Conservation (phyloP, 2,329 filamentous ascomycete genomes). For the Bisporella sp. region DNA sequence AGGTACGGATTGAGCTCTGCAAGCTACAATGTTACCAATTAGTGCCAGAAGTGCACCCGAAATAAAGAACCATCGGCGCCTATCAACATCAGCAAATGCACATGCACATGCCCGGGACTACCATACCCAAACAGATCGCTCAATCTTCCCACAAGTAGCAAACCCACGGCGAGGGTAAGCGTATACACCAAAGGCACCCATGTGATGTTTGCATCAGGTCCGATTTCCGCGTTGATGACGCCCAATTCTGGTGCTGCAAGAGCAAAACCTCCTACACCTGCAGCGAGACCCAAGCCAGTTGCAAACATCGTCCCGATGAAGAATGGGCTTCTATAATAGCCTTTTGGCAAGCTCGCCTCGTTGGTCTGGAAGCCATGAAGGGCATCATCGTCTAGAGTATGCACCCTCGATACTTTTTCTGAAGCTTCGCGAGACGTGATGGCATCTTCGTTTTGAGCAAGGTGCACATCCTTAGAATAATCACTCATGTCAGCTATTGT, state of each 20-base stretch:
- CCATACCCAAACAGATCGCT: constrained; percentile 24
- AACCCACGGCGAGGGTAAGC: constrained; percentile 31
- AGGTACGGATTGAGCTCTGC: constrained; percentile 23
- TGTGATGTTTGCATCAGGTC: constrained; percentile 9
- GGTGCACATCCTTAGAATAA: too few species aligned
- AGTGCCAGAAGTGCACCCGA: constrained; percentile 25
- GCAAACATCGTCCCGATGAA: neutral
- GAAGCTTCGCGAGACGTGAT: too few species aligned
- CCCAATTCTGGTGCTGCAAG: too few species aligned
- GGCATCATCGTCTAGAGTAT: neutral
- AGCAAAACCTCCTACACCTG: too few species aligned
- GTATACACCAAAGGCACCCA: constrained; percentile 25
- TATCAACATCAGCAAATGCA: too few species aligned
- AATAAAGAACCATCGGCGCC: constrained; percentile 26
- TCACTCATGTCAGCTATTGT: too few species aligned
- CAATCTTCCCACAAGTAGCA: constrained; percentile 34
- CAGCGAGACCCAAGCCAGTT: too few species aligned
- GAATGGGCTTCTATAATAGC: neutral
- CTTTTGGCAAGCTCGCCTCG: neutral
- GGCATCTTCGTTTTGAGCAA: too few species aligned
- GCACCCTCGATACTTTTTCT: too few species aligned
- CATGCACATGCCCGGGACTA: too few species aligned
- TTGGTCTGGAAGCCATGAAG: constrained; percentile 1
- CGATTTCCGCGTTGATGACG: constrained; percentile 14
- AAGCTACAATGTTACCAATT: constrained; percentile 31